Percentiles rank a stretch among this genome's conserved stretches.
These are phyloP conservation scores for Globisporangium sylvaticum DNA, from an alignment of 352 stramenopile genomes.

Conservation along the genomic window DNA sequence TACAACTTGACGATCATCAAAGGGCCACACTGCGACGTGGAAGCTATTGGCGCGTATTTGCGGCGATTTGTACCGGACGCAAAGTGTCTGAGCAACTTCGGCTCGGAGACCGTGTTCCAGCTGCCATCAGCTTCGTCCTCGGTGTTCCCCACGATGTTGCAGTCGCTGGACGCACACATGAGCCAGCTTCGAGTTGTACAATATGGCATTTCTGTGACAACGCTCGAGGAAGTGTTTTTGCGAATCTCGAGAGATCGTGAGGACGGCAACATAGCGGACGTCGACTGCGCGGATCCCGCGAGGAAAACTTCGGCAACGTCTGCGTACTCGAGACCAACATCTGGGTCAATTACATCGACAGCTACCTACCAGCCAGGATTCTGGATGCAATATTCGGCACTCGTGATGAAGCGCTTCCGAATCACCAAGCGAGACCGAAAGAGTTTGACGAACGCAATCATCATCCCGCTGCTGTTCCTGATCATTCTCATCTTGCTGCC, in stretches of 20 bases:
- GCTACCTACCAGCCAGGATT: constrained; percentile 26
- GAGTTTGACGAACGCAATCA: constrained; percentile 50
- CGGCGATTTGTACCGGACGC: constrained; percentile 59
- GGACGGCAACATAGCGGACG: constrained; percentile 20
- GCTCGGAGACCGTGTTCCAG: constrained; percentile 94
- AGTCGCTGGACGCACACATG: constrained; percentile 61
- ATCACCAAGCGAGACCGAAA: constrained; percentile 66
- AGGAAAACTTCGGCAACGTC: constrained; percentile 38
- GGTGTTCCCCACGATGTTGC: constrained; percentile 91
- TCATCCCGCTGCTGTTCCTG: constrained; percentile 59
- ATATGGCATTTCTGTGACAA: constrained; percentile 98
- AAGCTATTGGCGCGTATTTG: constrained; percentile 33
- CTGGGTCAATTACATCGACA: constrained; percentile 19
- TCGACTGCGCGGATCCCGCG: constrained; percentile 27
- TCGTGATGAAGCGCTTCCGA: constrained; percentile 55
- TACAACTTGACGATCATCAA: constrained; percentile 85
- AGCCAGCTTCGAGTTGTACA: constrained; percentile 58
- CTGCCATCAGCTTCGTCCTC: constrained; percentile 81
- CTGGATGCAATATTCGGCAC: constrained; percentile 37
- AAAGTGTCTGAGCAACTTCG: constrained; percentile 88
- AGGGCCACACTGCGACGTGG: constrained; percentile 27
- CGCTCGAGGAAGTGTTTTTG: constrained; percentile 98
- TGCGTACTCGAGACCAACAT: constrained; percentile 26
- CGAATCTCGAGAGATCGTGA: constrained; percentile 53
- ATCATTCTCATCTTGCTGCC: constrained; percentile 45